Percentiles rank a stretch among this genome's conserved stretches.
These are phyloP conservation scores for Cyclotella distinguenda DNA, from an alignment of 108 stramenopile species.

Conservation along the genomic window DNA sequence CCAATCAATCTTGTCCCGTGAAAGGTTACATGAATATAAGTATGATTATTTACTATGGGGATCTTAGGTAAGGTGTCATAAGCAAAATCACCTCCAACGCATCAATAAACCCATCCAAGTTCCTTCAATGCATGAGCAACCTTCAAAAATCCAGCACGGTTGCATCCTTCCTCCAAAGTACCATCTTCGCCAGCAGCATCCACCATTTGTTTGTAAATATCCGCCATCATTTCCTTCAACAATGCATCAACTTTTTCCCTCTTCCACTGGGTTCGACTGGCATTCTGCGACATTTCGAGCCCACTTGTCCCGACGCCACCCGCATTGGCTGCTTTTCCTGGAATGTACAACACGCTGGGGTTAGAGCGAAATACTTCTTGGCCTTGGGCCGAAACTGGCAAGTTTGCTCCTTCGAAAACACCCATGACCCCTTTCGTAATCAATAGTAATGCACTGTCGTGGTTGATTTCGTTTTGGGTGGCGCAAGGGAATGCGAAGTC, in stretches of 20 bases:
- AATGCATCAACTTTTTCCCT: conserved; percentile 70
- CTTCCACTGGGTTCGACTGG: conserved; percentile 67
- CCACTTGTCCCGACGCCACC: conserved; percentile 84
- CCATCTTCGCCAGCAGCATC: conserved; percentile 48
- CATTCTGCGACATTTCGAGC: conserved; percentile 85
- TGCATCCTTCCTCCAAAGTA: conserved; percentile 83
- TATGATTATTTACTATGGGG: too few relatives aligned
- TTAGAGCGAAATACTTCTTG: conserved; percentile 58
- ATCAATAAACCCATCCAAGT: conserved; percentile 68
- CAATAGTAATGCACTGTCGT: conserved; percentile 46
- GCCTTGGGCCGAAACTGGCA: conserved; percentile 69
- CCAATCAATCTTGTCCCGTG: too few relatives aligned
- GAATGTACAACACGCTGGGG: conserved; percentile 61
- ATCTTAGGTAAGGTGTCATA: too few relatives aligned
- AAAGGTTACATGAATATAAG: too few relatives aligned
- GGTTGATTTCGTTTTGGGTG: conserved; percentile 84
- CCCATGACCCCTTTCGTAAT: conserved; percentile 61
- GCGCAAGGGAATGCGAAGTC: conserved; percentile 83
- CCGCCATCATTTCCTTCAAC: conserved; percentile 75
- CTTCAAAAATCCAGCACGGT: conserved; percentile 79
- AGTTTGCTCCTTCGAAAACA: conserved; percentile 76
- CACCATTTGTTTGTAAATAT: conserved; percentile 73
- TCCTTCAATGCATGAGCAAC: conserved; percentile 77
- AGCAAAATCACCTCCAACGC: background rate
- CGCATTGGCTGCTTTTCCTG: conserved; percentile 60